These are phyloP conservation scores for Lojkania enalia DNA, from an alignment of 2,329 filamentous ascomycete genomes.

Conservation along the genomic window DNA sequence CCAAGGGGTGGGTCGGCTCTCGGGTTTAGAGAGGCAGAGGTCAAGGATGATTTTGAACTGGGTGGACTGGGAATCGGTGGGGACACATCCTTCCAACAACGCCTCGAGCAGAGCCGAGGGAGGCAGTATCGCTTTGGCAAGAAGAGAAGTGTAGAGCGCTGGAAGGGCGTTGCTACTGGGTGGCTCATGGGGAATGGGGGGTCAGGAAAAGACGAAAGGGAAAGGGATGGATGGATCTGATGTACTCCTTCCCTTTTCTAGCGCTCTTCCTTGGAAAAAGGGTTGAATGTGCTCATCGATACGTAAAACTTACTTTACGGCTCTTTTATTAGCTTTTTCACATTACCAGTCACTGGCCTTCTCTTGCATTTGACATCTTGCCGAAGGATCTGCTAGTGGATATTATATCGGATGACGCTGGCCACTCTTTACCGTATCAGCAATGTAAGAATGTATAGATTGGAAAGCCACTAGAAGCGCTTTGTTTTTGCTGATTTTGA, in stretches of 20 bases:
- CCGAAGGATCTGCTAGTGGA: no score
- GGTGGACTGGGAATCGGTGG: conserved; percentile 27
- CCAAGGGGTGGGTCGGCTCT: conserved; percentile 29
- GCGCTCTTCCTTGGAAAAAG: no score
- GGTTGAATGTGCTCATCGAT: no score
- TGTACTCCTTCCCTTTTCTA: not conserved
- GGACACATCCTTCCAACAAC: conserved; percentile 33
- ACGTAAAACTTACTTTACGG: no score
- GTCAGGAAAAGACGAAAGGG: conserved; percentile 30
- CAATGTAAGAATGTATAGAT: no score
- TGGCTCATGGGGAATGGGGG: conserved; percentile 39
- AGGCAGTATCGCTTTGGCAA: conserved; percentile 39
- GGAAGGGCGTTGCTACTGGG: conserved; percentile 40
- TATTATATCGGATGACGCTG: no score
- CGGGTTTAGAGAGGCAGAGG: conserved; percentile 44
- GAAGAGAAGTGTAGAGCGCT: conserved; percentile 38
- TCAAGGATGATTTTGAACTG: conserved; percentile 42
- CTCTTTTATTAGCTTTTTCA: no score
- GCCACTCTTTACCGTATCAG: no score
- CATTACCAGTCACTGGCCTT: no score
- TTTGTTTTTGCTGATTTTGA: no score
- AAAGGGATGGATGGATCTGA: conserved; percentile 34
- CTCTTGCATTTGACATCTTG: no score
- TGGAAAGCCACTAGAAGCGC: no score
- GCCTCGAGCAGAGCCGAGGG: conserved; percentile 36